A percentile compares a stretch with the other conserved stretches of the same genome.
Evolutionary conservation across 345 rosid genomes (phyloP).

Genomic region (Camelina laxa): DNA sequence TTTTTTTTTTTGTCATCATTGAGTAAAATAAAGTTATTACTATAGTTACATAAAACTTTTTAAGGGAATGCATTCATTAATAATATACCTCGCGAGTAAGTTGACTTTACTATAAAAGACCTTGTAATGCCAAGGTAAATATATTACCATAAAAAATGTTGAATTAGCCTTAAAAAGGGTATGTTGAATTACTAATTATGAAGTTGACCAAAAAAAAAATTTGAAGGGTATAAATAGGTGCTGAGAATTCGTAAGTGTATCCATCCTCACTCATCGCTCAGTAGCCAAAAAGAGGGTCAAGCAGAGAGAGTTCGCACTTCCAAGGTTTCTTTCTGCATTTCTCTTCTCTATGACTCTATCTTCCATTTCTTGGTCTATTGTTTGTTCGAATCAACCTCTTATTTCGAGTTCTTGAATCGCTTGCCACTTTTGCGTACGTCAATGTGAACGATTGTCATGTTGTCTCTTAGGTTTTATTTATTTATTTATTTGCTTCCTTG

Average conservation of each 20-base stretch:
- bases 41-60: too few species aligned
- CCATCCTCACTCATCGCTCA: background rate
- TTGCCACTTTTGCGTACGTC: background rate
- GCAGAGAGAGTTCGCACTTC: background rate
- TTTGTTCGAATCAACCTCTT: background rate
- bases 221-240: background rate
- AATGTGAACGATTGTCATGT: slow-evolving; percentile 2
- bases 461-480: background rate
- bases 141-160: background rate
- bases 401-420: background rate
- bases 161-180: background rate
- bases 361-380: background rate
- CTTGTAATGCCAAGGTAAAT: too few species aligned
- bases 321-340: background rate
- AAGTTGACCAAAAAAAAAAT: background rate
- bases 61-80: background rate
- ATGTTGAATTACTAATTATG: background rate
- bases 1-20: too few species aligned
- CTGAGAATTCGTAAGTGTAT: background rate
- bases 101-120: too few species aligned
- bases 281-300: background rate
- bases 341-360: background rate
- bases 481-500: background rate
- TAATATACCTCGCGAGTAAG: background rate
- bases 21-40: too few species aligned